Percentiles rank a stretch among this genome's conserved stretches.
phyloP scores from a whole-genome alignment of 495 filamentous ascomycete species.

The Aspergillus cavernicola region DNA sequence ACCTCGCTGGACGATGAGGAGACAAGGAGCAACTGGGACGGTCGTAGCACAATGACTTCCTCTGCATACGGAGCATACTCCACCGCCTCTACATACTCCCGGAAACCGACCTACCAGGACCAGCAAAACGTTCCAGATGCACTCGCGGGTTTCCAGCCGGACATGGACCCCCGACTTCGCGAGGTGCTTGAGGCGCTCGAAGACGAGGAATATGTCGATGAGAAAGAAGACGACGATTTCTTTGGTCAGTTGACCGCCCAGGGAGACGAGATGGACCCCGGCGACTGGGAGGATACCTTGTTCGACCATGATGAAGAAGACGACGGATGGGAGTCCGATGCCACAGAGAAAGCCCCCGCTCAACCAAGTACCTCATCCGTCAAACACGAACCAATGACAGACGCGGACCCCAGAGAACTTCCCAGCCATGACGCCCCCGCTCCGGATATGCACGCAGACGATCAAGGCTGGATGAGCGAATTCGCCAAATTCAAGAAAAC shows the following conservation, averaged over 20 bases:
- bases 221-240: slow-evolving; percentile 69
- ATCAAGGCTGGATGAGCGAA: slow-evolving; percentile 79
- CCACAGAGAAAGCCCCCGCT: slow-evolving; percentile 69
- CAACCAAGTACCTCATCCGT: slow-evolving; percentile 31
- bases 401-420: slow-evolving; percentile 27
- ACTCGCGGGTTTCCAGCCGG: slow-evolving; percentile 89
- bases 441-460: slow-evolving; percentile 44
- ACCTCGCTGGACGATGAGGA: slow-evolving; percentile 50
- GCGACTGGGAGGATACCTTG: slow-evolving; percentile 61
- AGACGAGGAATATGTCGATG: slow-evolving; percentile 93
- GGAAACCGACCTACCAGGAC: slow-evolving; percentile 78
- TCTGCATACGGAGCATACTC: slow-evolving; percentile 35
- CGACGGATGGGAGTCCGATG: slow-evolving; percentile 89
- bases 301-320: slow-evolving; percentile 65
- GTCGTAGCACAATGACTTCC: slow-evolving; percentile 19
- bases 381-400: slow-evolving; percentile 15
- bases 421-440: slow-evolving; percentile 42
- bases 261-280: slow-evolving; percentile 64
- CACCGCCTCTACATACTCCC: slow-evolving; percentile 61
- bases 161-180: slow-evolving; percentile 93
- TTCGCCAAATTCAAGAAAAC: slow-evolving; percentile 88
- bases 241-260: slow-evolving; percentile 76
- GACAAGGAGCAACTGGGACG: slow-evolving; percentile 46
- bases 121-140: slow-evolving; percentile 91
- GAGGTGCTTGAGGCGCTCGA: slow-evolving; percentile 94